Conservation (phyloP, 352 stramenopile genomes). For the Pythium periplocum region DNA sequence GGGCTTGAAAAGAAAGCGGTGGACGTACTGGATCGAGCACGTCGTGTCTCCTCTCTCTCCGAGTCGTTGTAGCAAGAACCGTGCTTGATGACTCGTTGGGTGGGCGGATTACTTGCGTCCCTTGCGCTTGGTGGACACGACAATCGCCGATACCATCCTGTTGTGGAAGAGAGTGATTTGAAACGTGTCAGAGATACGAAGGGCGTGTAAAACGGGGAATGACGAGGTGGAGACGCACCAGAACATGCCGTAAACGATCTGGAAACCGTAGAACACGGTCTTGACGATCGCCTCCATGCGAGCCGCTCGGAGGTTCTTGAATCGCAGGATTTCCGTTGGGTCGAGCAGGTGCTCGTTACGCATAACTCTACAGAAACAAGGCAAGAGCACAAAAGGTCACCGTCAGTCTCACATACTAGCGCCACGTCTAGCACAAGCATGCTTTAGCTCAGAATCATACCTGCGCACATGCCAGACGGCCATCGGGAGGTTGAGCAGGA, state of each 20-base stretch:
- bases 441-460: conserved; percentile 17
- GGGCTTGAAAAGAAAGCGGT: too few relatives aligned
- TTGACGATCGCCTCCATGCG: conserved; percentile 77
- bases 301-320: conserved; percentile 78
- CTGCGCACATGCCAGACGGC: conserved; percentile 67
- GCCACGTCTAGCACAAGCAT: conserved; percentile 2
- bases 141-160: conserved; percentile 85
- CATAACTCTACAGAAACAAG: conserved; percentile 35
- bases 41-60: background rate
- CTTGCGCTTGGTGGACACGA: conserved; percentile 54
- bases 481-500: conserved; percentile 77
- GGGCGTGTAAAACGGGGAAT: background rate
- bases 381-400: conserved; percentile 3
- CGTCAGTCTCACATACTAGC: background rate
- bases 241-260: conserved; percentile 89
- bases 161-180: background rate
- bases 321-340: conserved; percentile 83
- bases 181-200: background rate
- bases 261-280: conserved; percentile 82
- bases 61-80: conserved; percentile 1
- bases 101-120: conserved; percentile 12
- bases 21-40: too few relatives aligned
- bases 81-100: background rate
- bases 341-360: conserved; percentile 80
- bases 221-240: conserved; percentile 36